These are phyloP conservation scores for Cladobotryum mycophilum DNA, from an alignment of 2,329 filamentous ascomycete genomes.

Conservation along the genomic window DNA sequence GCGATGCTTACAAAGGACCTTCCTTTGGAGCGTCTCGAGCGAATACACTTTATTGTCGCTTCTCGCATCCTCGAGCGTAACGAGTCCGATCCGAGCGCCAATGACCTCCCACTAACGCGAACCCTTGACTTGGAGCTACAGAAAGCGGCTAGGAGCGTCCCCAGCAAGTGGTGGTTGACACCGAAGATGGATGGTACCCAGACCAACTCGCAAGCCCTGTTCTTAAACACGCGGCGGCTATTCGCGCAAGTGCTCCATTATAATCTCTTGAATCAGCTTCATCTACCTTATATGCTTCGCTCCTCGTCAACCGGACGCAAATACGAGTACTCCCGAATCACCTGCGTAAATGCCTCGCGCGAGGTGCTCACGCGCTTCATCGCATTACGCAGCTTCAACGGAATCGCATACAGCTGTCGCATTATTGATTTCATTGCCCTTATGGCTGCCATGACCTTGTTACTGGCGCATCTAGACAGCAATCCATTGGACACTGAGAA, in stretches of 20 bases:
- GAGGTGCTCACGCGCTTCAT: conserved; percentile 33
- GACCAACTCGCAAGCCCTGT: conserved; percentile 16
- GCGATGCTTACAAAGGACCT: conserved; percentile 16
- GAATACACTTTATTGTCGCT: conserved; percentile 25
- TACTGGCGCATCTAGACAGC: conserved; percentile 31
- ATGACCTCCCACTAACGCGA: conserved; percentile 21
- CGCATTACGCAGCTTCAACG: conserved; percentile 25
- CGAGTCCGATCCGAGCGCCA: conserved; percentile 15
- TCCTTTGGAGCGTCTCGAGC: conserved; percentile 25
- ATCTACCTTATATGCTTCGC: conserved; percentile 33
- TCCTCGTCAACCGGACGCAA: conserved; percentile 11
- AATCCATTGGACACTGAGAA: conserved; percentile 13
- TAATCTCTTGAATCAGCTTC: conserved; percentile 32
- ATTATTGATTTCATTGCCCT: conserved; percentile 33
- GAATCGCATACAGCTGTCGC: conserved; percentile 26
- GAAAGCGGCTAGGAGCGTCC: conserved; percentile 24
- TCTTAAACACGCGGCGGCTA: conserved; percentile 26
- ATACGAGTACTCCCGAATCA: conserved; percentile 28
- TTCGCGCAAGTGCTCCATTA: conserved; percentile 33
- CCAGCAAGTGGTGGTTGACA: conserved; percentile 30
- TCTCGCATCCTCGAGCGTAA: conserved; percentile 34
- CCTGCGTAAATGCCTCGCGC: conserved; percentile 32
- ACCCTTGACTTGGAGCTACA: conserved; percentile 29
- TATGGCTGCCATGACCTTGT: conserved; percentile 30
- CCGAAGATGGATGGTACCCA: conserved; percentile 22